Conservation (phyloP, 2,329 filamentous ascomycete species). For the Paracamarosporium sp. region DNA sequence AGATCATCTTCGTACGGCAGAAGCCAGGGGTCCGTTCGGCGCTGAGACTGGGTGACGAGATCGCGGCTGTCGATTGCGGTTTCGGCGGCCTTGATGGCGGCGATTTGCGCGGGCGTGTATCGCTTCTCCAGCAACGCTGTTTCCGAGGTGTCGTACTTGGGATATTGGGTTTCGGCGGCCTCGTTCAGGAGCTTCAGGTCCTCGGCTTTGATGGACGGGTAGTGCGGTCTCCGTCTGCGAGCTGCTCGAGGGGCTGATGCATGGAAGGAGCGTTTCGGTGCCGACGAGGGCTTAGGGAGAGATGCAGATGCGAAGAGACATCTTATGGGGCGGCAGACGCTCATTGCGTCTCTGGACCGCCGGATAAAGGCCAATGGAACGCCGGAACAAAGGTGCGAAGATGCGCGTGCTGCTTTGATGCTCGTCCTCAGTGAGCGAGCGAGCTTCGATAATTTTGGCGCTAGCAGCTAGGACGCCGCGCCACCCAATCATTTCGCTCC, state of each 20-base stretch:
- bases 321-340: conserved; percentile 49
- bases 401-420: conserved; percentile 18
- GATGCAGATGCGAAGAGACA: conserved; percentile 48
- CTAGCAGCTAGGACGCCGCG: conserved; percentile 28
- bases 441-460: conserved; percentile 30
- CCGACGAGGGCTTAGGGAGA: conserved; percentile 32
- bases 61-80: conserved; percentile 76
- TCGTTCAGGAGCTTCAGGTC: conserved; percentile 46
- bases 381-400: conserved; percentile 10
- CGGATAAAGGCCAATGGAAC: conserved; percentile 30
- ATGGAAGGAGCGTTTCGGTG: conserved; percentile 51
- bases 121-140: conserved; percentile 60
- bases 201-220: conserved; percentile 53
- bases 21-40: conserved; percentile 75
- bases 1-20: conserved; percentile 79
- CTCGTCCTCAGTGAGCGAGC: conserved; percentile 10
- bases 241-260: conserved; percentile 43
- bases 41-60: conserved; percentile 73
- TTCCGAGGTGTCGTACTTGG: conserved; percentile 66
- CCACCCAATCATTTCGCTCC: conserved; percentile 33
- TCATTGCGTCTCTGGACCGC: conserved; percentile 43
- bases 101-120: conserved; percentile 83
- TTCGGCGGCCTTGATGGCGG: conserved; percentile 82
- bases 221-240: conserved; percentile 48
- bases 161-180: conserved; percentile 51